These are phyloP conservation scores for Aspergillus japonicus DNA, from an alignment of 2,329 filamentous ascomycete genomes.

Conservation along the genomic window DNA sequence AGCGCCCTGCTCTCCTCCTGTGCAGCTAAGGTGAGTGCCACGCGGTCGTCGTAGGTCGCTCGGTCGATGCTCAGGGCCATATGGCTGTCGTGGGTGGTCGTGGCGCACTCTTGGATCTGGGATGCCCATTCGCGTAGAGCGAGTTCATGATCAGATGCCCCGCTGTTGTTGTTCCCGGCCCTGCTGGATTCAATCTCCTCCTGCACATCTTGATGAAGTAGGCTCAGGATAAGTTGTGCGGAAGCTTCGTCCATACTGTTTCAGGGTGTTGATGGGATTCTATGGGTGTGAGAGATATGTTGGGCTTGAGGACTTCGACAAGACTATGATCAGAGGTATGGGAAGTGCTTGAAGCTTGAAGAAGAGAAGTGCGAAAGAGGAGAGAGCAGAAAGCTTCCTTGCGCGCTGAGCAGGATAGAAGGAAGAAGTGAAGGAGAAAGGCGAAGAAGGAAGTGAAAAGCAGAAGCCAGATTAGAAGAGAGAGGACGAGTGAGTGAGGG, in stretches of 20 bases:
- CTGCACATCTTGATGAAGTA: slow-evolving; percentile 1
- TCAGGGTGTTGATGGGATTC: no score
- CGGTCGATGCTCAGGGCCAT: slow-evolving; percentile 6
- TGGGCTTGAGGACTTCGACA: no score
- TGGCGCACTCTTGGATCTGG: slow-evolving; percentile 1
- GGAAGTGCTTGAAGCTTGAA: neutral
- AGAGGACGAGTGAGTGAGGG: no score
- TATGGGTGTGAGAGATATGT: no score
- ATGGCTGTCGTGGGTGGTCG: neutral
- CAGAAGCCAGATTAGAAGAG: no score
- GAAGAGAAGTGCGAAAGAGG: neutral
- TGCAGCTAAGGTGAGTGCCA: slow-evolving; percentile 3
- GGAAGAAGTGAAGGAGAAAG: no score
- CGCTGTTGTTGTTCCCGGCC: neutral
- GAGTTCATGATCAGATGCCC: slow-evolving; percentile 2
- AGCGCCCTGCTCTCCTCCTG: slow-evolving; percentile 11
- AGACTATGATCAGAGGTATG: no score
- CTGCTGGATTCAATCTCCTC: neutral
- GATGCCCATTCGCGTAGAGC: slow-evolving; percentile 6
- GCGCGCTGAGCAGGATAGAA: no score
- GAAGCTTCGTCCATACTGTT: slow-evolving; percentile 5
- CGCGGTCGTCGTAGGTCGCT: slow-evolving; percentile 8
- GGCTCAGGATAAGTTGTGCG: slow-evolving; percentile 1
- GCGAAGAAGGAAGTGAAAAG: no score
- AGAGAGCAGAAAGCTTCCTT: no score